Percentiles rank a stretch among this genome's conserved stretches.
Evolutionary conservation across 2,329 filamentous ascomycete genomes (phyloP).

Genomic region (Pleoardoris graminearum): DNA sequence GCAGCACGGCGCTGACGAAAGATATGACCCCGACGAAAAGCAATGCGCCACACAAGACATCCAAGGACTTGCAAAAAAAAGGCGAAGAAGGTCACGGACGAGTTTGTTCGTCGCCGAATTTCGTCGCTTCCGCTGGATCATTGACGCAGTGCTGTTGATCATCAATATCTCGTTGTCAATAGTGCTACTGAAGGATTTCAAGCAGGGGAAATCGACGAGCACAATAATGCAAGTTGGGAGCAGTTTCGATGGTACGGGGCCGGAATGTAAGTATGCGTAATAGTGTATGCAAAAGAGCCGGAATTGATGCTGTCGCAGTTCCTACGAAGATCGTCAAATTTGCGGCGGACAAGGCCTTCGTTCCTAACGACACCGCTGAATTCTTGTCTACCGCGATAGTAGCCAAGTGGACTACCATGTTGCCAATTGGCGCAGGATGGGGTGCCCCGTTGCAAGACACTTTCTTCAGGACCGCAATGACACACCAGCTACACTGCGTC

Average conservation of each 20-base stretch:
- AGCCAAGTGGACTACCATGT: conserved; percentile 13
- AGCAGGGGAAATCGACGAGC: neutral
- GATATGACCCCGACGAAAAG: neutral
- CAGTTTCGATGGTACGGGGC: conserved; percentile 2
- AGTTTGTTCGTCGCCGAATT: conserved; percentile 1
- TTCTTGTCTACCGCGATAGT: conserved; percentile 11
- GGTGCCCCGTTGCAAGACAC: conserved; percentile 3
- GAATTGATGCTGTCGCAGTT: neutral
- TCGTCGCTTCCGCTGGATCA: conserved; percentile 7
- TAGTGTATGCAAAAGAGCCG: neutral
- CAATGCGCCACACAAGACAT: neutral
- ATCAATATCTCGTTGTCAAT: conserved; percentile 10
- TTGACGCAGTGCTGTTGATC: conserved; percentile 6
- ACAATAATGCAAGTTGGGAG: conserved; percentile 6
- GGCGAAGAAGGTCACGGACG: neutral
- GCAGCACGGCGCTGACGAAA: neutral
- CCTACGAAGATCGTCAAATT: conserved; percentile 16
- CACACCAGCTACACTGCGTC: conserved; percentile 15
- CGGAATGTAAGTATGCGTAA: neutral
- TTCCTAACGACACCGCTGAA: conserved; percentile 11
- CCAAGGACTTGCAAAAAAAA: neutral
- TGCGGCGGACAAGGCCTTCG: conserved; percentile 12
- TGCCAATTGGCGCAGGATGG: conserved; percentile 14
- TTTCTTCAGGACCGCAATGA: conserved; percentile 14
- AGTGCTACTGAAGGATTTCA: conserved; percentile 3